Conservation (phyloP, 176 grass and related monocot species). For the Phyllostachys edulis region DNA sequence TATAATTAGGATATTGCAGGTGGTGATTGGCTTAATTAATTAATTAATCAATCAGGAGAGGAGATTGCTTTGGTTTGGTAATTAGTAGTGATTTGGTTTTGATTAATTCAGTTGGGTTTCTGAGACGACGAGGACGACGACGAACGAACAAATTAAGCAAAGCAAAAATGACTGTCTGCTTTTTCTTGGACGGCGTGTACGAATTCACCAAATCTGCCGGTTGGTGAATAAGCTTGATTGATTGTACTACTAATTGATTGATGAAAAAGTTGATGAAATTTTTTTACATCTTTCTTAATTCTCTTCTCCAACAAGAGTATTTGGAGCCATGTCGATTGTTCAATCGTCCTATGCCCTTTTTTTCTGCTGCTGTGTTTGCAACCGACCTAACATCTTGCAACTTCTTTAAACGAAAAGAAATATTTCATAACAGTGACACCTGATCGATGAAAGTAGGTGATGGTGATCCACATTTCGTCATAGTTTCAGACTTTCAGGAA, state of each 20-base stretch:
- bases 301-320: constrained; percentile 23
- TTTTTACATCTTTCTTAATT: background rate
- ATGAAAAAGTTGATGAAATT: constrained; percentile 35
- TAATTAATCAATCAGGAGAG: background rate
- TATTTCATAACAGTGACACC: constrained; percentile 15
- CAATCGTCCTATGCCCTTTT: background rate
- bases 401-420: constrained; percentile 33
- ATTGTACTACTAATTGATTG: constrained; percentile 50
- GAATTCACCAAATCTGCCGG: constrained; percentile 46
- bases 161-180: constrained; percentile 45
- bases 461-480: background rate
- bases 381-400: constrained; percentile 18
- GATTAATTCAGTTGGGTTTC: constrained; percentile 38
- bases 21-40: constrained; percentile 33
- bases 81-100: constrained; percentile 10
- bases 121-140: constrained; percentile 28
- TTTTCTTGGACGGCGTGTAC: constrained; percentile 62
- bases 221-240: constrained; percentile 53
- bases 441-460: background rate
- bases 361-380: background rate
- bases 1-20: constrained; percentile 33
- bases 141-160: constrained; percentile 19
- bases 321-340: constrained; percentile 19
- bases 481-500: background rate
- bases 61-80: constrained; percentile 26